Base-by-base conservation (phyloP, 106 monocot species). In the Phalaenopsis equestris region DNA sequence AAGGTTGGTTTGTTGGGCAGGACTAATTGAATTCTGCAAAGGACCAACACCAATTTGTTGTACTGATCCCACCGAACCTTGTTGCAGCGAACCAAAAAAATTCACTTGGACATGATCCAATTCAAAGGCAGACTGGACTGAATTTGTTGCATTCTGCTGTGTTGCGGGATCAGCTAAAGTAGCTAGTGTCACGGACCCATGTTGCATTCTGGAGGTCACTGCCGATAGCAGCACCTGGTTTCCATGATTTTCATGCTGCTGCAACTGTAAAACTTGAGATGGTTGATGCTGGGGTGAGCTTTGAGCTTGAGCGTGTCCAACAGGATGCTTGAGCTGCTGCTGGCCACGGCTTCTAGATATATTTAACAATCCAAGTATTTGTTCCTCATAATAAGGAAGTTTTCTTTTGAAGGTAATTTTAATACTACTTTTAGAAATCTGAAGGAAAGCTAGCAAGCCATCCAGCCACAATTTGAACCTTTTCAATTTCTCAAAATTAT, bases 191-290 rank as follows among this genome's bases (percentile, higher is more conserved):
- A 85, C 76, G 18, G 95, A 88, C 56, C 84, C 79, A 83, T 80
- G 83, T 68, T 90, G 90, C 84, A 88, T 55, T 42, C 72, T 84
- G 17, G 90, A 77, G 19, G 73, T 61, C 41, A 39, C 73, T 48
- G 84, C 78, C 16, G 84, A 67, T 21, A 86, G 89, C 77, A 90
- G 87, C 45, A 86, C 65, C 81, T 86, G 92, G 57, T 87, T 91
- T 81, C 52, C 81, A 81, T 89, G 84, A 80, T 58, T 88, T 16
- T 94, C 98, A 72, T 83, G 84, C 75, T 91, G 90, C 64, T 89
- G 92, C 55, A 87, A 1, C 61, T 88, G 91, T 56, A 84, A 19
- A 80, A 84, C 79, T 87, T 88, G 90, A 45, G 90, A 87, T 80
- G 82, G 81, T 67, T 85, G 90, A 75, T 86, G 92, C 42, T 87